Percentiles rank a stretch among this genome's conserved stretches.
These are phyloP conservation scores for Termitomyces titanicus DNA, from an alignment of 768 basidiomycete genomes.

Conservation along the genomic window DNA sequence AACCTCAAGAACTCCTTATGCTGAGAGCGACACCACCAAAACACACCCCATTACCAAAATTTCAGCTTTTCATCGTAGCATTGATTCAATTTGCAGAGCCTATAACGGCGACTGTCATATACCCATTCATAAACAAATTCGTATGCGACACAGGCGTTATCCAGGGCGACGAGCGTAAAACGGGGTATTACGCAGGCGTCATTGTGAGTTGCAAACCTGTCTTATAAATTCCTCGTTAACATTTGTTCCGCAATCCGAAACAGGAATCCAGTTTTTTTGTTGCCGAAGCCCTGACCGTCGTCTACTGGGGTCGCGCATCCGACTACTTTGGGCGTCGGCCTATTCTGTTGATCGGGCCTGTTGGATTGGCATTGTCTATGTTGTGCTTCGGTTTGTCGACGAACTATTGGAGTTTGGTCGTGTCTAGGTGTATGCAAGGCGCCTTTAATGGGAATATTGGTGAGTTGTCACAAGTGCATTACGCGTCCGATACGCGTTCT, in stretches of 20 bases:
- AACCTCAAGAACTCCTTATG: too few species aligned
- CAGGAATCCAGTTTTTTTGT: conserved; percentile 35
- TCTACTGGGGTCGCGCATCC: conserved; percentile 30
- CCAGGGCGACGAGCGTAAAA: conserved; percentile 38
- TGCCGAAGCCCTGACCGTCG: conserved; percentile 26
- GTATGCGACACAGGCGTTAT: conserved; percentile 41
- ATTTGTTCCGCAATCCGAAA: neutral
- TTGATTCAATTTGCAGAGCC: conserved; percentile 32
- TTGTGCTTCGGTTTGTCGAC: conserved; percentile 31
- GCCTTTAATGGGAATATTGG: conserved; percentile 40
- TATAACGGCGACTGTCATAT: conserved; percentile 33
- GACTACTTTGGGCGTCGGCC: conserved; percentile 31
- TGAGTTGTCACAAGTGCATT: neutral
- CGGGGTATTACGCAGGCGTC: conserved; percentile 46
- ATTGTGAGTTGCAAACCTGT: conserved; percentile 28
- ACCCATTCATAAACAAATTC: conserved; percentile 43
- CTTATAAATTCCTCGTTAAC: neutral
- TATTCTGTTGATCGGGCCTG: conserved; percentile 27
- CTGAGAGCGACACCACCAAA: too few species aligned
- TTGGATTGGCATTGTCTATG: conserved; percentile 28
- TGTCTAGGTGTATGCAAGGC: conserved; percentile 17
- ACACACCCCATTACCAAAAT: conserved; percentile 30
- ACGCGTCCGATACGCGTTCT: neutral
- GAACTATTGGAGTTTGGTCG: conserved; percentile 14
- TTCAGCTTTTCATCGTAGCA: conserved; percentile 34